Conservation (phyloP, 805 yeast species). For the Candida koratica region DNA sequence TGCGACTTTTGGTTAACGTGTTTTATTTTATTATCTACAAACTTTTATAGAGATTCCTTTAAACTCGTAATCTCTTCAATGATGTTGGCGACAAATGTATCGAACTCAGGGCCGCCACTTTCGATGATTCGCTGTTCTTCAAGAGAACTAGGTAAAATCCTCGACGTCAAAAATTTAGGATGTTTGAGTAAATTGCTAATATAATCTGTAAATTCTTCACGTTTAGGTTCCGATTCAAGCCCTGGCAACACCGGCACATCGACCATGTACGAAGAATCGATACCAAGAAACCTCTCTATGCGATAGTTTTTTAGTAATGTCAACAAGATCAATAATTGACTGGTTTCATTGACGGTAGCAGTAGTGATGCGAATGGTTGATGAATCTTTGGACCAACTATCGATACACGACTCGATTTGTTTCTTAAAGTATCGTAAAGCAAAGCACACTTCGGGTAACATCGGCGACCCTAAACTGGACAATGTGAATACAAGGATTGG, state of each 20-base stretch:
- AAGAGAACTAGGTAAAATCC: conserved; percentile 57
- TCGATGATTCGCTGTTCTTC: conserved; percentile 63
- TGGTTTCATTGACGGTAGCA: conserved; percentile 37
- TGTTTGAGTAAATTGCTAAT: conserved; percentile 75
- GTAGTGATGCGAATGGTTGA: conserved; percentile 36
- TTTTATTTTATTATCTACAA: too few species aligned
- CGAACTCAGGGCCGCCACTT: conserved; percentile 33
- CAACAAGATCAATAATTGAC: conserved; percentile 62
- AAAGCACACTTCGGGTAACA: conserved; percentile 60
- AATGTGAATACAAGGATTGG: conserved; percentile 61
- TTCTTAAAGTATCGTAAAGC: conserved; percentile 60
- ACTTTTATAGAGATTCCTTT: conserved; percentile 24
- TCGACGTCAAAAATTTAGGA: conserved; percentile 74
- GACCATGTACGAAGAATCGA: conserved; percentile 12
- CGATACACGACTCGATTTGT: conserved; percentile 62
- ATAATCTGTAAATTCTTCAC: conserved; percentile 56
- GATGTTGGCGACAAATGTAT: conserved; percentile 25
- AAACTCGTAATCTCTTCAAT: conserved; percentile 37
- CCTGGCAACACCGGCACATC: conserved; percentile 50
- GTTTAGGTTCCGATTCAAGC: conserved; percentile 54
- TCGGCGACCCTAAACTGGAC: conserved; percentile 57
- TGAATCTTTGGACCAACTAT: conserved; percentile 64
- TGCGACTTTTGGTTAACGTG: neutral
- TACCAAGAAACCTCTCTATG: conserved; percentile 43
- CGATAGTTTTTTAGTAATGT: conserved; percentile 53